These are phyloP conservation scores for Chlamydomonas schloesseri DNA, from an alignment of 139 green algal species.

Conservation along the genomic window DNA sequence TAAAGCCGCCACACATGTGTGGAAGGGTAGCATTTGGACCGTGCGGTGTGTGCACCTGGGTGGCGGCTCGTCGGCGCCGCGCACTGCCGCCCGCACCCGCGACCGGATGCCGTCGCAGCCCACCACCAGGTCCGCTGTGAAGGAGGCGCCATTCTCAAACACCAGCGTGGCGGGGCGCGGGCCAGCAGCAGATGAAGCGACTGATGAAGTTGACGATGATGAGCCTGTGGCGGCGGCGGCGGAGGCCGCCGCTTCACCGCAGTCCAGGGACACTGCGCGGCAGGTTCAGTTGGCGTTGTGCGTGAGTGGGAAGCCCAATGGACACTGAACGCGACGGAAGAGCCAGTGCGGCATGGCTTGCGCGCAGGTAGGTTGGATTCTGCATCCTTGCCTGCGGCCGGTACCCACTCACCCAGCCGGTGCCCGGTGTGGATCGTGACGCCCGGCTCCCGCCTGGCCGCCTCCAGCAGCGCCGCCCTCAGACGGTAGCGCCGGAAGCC, in stretches of 20 bases:
- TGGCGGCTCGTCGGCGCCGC: constrained; percentile 7
- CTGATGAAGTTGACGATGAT: too few relatives aligned
- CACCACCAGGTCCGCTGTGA: constrained; percentile 41
- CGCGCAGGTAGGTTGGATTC: too few relatives aligned
- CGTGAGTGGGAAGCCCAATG: too few relatives aligned
- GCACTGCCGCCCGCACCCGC: background rate
- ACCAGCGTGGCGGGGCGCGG: background rate
- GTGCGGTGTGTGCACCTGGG: too few relatives aligned
- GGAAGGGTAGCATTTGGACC: too few relatives aligned
- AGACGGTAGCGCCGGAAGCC: constrained; percentile 39
- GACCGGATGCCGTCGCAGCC: constrained; percentile 43
- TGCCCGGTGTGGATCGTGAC: constrained; percentile 36
- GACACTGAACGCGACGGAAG: too few relatives aligned
- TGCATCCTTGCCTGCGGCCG: too few relatives aligned
- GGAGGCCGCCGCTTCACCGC: background rate
- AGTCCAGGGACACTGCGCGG: background rate
- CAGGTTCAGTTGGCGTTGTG: too few relatives aligned
- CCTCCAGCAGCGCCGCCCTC: background rate
- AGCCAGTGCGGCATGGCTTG: too few relatives aligned
- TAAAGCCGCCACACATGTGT: too few relatives aligned
- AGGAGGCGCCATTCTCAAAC: constrained; percentile 19
- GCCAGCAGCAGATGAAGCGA: too few relatives aligned
- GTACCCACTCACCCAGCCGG: constrained; percentile 1
- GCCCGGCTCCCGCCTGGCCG: background rate
- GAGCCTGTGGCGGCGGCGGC: too few relatives aligned